Conservation (phyloP, 2,329 filamentous ascomycete species). For the Didymella pomorum region DNA sequence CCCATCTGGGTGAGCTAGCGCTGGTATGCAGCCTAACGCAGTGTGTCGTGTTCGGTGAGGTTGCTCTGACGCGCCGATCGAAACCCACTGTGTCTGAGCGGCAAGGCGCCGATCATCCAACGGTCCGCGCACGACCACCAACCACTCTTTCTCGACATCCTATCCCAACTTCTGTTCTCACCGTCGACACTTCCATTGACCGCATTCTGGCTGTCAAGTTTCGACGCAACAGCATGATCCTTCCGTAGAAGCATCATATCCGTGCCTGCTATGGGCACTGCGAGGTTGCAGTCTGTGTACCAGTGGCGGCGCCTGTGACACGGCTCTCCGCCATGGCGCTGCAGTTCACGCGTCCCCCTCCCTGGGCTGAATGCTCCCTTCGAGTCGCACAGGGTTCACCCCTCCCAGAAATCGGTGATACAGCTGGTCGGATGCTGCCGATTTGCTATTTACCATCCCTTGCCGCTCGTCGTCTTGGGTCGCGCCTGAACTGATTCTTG, state of each 20-base stretch:
- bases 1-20: constrained; percentile 17
- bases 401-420: constrained; percentile 32
- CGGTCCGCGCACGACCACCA: constrained; percentile 21
- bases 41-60: constrained; percentile 17
- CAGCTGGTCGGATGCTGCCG: constrained; percentile 33
- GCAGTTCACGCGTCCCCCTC: constrained; percentile 35
- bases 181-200: constrained; percentile 20
- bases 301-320: constrained; percentile 44
- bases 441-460: constrained; percentile 41
- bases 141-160: constrained; percentile 11
- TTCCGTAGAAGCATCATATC: constrained; percentile 28
- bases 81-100: constrained; percentile 9
- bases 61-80: constrained; percentile 18
- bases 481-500: constrained; percentile 40
- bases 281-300: constrained; percentile 47
- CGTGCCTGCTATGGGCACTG: constrained; percentile 34
- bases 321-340: constrained; percentile 33
- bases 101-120: constrained; percentile 1
- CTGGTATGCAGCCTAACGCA: constrained; percentile 19
- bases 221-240: constrained; percentile 24
- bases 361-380: constrained; percentile 37
- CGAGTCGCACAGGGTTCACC: constrained; percentile 39
- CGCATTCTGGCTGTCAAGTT: constrained; percentile 23
- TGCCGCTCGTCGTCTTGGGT: constrained; percentile 34
- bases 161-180: constrained; percentile 9